Base-by-base conservation (phyloP, 495 filamentous ascomycete species). In the Penicillium arizonense region DNA sequence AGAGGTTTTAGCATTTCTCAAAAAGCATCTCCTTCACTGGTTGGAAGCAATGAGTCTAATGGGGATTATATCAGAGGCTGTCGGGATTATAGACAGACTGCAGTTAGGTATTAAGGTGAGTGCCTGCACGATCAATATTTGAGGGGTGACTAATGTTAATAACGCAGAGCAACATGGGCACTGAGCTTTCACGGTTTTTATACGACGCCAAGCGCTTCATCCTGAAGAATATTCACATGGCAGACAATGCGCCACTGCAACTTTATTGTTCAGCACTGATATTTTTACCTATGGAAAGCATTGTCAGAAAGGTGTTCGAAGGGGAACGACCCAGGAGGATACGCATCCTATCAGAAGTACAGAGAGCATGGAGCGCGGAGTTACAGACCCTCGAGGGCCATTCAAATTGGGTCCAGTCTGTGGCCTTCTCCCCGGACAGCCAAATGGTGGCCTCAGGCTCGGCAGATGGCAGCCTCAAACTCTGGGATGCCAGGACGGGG, bases 181-280 rank as follows among this genome's bases (percentile, higher is more conserved):
- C 58, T 13, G 0, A 12, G 26, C 6, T 47, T 47, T 10, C 34
- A 2, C 23, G 23, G 23, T 8, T 60, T 32, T 13, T 58, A 3
- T 30, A 58, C 44, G 72, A 77, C 61, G 67, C 60, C 38, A 63
- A 50, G 42, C 65, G 71, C 32, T 77, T 77, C 55, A 41, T 68
- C 30, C 56, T 71, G 20, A 56, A 52, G 30, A 61, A 62, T 52
- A 53, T 14, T 58, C 67, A 55, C 50, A 75, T 38, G 63, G 73
- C 53, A 30, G 62, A 54, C 68, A 67, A 55, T 58, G 56, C 54
- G 12, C 53, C 52, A 5, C 53, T 64, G 44, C 50, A 64, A 32
- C 21, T 64, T 43, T 64, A 64, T 51, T 61, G 43, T 21, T 49
- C 63, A 32, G 67, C 61, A 21, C 57, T 78, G 13, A 26, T 72